These are phyloP conservation scores for Omphalotus guepiniiformis DNA, from an alignment of 768 basidiomycete genomes.

Conservation along the genomic window DNA sequence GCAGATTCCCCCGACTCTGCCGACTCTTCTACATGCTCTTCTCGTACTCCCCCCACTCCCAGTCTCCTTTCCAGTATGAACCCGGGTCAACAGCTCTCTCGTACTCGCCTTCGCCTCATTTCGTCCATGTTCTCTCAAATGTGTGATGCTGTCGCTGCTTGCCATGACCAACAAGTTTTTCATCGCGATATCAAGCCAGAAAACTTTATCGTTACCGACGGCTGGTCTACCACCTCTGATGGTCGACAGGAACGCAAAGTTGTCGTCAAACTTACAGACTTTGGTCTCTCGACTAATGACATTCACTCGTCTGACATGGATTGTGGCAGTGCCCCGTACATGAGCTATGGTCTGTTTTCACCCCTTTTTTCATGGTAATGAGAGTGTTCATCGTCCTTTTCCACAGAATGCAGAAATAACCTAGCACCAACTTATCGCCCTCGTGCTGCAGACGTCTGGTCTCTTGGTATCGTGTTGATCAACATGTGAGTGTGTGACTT, in stretches of 20 bases:
- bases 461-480: slow-evolving; percentile 96
- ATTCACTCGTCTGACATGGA: slow-evolving; percentile 92
- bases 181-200: slow-evolving; percentile 99
- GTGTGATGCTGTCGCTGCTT: slow-evolving; percentile 95
- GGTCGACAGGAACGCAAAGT: slow-evolving; percentile 77
- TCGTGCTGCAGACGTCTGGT: slow-evolving; percentile 97
- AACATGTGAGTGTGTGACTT: slow-evolving; percentile 67
- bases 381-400: slow-evolving; percentile 14
- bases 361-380: slow-evolving; percentile 1
- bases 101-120: slow-evolving; percentile 86
- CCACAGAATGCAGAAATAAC: slow-evolving; percentile 94
- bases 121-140: slow-evolving; percentile 98
- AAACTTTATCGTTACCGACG: slow-evolving; percentile 95
- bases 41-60: slow-evolving; percentile 88
- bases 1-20: slow-evolving; percentile 30
- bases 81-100: slow-evolving; percentile 78
- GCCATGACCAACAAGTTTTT: slow-evolving; percentile 86
- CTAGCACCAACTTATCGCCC: slow-evolving; percentile 91
- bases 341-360: slow-evolving; percentile 81
- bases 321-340: slow-evolving; percentile 97
- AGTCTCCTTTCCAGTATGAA: slow-evolving; percentile 82
- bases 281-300: slow-evolving; percentile 91
- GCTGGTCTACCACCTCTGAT: slow-evolving; percentile 48
- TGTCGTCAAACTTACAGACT: slow-evolving; percentile 94
- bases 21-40: slow-evolving; percentile 38